These are phyloP conservation scores for Citrus maxima DNA, from an alignment of 345 rosid genomes.

Conservation along the genomic window DNA sequence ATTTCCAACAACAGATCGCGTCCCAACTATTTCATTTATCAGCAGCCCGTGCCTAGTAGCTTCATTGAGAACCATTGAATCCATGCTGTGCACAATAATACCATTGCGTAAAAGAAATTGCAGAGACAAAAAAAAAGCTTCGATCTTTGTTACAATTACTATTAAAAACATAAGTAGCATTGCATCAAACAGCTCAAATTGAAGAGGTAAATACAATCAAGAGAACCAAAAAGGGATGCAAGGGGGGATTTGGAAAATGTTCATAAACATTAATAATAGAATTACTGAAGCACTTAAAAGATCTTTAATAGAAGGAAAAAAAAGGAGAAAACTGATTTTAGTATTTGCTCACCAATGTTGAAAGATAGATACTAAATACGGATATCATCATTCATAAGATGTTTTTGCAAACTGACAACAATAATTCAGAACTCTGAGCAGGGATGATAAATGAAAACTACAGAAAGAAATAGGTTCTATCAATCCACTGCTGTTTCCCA, in stretches of 20 bases:
- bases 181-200: not conserved
- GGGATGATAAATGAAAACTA: not conserved
- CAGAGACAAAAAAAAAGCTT: too few species aligned
- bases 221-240: not conserved
- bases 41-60: slow-evolving; percentile 56
- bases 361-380: not conserved
- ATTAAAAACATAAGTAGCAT: too few species aligned
- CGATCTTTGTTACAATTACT: too few species aligned
- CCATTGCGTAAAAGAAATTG: not conserved
- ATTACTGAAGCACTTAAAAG: not conserved
- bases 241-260: not conserved
- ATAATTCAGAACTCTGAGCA: not conserved
- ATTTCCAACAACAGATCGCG: slow-evolving; percentile 60
- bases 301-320: not conserved
- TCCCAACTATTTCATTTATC: slow-evolving; percentile 64
- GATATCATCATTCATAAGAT: not conserved
- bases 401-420: not conserved
- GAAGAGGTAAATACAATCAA: not conserved
- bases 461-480: not conserved
- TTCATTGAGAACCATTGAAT: slow-evolving; percentile 53
- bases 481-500: not conserved
- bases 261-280: not conserved
- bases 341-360: not conserved
- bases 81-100: slow-evolving; percentile 53
- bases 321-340: not conserved